Evolutionary conservation across 495 filamentous ascomycete species (phyloP).

Genomic region (Neurospora tetraspora): DNA sequence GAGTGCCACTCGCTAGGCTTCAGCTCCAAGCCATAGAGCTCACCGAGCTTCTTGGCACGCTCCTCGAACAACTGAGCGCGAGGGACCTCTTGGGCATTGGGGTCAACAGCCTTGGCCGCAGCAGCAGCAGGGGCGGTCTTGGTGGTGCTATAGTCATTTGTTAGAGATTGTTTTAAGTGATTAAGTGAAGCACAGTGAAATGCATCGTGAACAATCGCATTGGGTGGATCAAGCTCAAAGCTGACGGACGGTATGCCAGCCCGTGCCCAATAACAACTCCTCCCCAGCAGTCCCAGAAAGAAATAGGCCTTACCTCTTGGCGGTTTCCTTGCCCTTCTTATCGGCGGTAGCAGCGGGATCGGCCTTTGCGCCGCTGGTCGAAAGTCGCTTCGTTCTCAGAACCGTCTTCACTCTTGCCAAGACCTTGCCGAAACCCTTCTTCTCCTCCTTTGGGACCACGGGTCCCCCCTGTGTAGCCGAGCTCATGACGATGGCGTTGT

Average conservation of each 20-base stretch:
- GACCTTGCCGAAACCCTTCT: slow-evolving; percentile 52
- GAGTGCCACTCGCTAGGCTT: slow-evolving; percentile 60
- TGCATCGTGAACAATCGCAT: neutral
- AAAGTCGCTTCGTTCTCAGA: slow-evolving; percentile 26
- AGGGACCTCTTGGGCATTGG: slow-evolving; percentile 29
- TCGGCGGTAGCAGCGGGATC: slow-evolving; percentile 20
- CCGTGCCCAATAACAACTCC: neutral
- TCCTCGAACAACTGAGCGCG: slow-evolving; percentile 50
- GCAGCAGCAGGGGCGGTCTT: slow-evolving; percentile 13
- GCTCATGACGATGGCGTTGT: slow-evolving; percentile 28
- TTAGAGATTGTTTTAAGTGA: slow-evolving; percentile 4
- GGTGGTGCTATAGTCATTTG: slow-evolving; percentile 18
- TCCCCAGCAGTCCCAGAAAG: neutral
- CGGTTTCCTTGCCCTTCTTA: neutral
- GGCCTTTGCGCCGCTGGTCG: slow-evolving; percentile 19
- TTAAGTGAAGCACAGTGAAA: neutral
- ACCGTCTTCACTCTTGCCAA: slow-evolving; percentile 55
- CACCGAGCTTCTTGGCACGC: slow-evolving; percentile 59
- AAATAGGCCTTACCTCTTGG: slow-evolving; percentile 22
- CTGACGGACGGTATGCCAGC: neutral
- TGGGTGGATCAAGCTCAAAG: neutral
- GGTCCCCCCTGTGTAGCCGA: slow-evolving; percentile 28
- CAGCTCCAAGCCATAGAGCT: slow-evolving; percentile 63
- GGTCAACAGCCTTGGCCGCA: slow-evolving; percentile 10
- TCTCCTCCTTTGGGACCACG: slow-evolving; percentile 38